Evolutionary conservation across 768 basidiomycete species (phyloP).

Genomic region (Agaricus subrufescens): DNA sequence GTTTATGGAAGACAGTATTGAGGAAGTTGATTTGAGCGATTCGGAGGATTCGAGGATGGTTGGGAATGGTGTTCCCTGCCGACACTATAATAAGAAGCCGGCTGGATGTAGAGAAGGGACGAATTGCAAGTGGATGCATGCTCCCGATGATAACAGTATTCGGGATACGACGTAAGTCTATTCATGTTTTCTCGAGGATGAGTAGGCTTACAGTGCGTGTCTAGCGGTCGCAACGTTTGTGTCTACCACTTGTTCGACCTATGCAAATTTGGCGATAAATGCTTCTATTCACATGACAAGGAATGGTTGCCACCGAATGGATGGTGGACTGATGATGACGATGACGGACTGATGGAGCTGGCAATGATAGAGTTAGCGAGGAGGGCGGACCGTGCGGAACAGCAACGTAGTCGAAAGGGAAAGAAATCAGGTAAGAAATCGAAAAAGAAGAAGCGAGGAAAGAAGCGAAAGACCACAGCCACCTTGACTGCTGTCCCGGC

Average conservation of each 20-base stretch:
- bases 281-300: constrained; percentile 46
- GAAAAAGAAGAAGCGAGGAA: neutral
- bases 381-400: neutral
- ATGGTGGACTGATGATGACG: constrained; percentile 38
- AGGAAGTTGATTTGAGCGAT: constrained; percentile 37
- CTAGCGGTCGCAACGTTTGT: constrained; percentile 47
- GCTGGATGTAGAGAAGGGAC: constrained; percentile 36
- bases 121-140: constrained; percentile 42
- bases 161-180: constrained; percentile 42
- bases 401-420: neutral
- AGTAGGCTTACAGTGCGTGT: neutral
- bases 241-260: constrained; percentile 28
- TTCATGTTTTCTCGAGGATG: neutral
- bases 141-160: constrained; percentile 45
- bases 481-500: neutral
- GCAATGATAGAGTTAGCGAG: constrained; percentile 22
- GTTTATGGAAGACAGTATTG: constrained; percentile 22
- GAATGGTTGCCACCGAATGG: constrained; percentile 37
- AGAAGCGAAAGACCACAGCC: neutral
- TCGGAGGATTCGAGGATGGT: constrained; percentile 47
- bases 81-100: constrained; percentile 42
- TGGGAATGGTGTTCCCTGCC: constrained; percentile 45
- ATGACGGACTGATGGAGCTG: constrained; percentile 23
- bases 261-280: constrained; percentile 35
- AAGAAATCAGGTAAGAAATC: neutral